Percentiles rank a stretch among this genome's conserved stretches.
These are phyloP conservation scores for Chaetomium olivaceum DNA, from an alignment of 2,329 filamentous ascomycete species.

Conservation along the genomic window DNA sequence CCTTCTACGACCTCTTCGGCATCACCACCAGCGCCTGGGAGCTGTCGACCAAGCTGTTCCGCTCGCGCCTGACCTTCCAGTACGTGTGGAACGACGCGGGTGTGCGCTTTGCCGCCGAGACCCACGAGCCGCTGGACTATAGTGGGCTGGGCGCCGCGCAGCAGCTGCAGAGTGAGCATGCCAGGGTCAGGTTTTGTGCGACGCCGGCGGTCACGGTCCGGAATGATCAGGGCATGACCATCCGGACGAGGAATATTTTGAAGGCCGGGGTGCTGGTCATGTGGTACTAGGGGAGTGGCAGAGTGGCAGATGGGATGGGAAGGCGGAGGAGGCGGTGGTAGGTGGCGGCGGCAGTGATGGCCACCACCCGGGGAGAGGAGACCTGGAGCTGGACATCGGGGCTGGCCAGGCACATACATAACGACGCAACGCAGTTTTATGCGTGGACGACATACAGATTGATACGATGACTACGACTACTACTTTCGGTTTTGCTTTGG, in stretches of 20 bases:
- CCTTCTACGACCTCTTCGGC: slow-evolving; percentile 46
- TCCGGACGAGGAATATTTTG: slow-evolving; percentile 47
- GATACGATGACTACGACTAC: not conserved
- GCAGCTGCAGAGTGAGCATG: slow-evolving; percentile 50
- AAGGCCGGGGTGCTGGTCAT: slow-evolving; percentile 50
- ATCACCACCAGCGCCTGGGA: slow-evolving; percentile 48
- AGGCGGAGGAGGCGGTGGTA: too few species aligned
- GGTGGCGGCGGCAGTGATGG: too few species aligned
- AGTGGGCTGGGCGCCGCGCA: too few species aligned
- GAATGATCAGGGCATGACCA: slow-evolving; percentile 50
- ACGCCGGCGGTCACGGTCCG: slow-evolving; percentile 57
- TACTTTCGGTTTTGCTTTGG: not conserved
- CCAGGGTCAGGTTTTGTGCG: slow-evolving; percentile 54
- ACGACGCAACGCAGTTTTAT: not conserved
- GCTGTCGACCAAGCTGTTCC: slow-evolving; percentile 50
- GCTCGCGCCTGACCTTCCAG: slow-evolving; percentile 39
- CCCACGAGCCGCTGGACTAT: slow-evolving; percentile 49
- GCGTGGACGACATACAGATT: not conserved
- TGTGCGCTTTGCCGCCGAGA: slow-evolving; percentile 50
- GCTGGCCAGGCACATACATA: not conserved
- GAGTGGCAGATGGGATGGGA: too few species aligned
- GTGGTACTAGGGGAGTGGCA: slow-evolving; percentile 1
- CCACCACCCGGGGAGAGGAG: too few species aligned
- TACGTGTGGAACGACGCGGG: slow-evolving; percentile 51
- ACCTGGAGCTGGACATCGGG: not conserved